A percentile compares a stretch with the other conserved stretches of the same genome.
These are phyloP conservation scores for Ceratobasidium theobromae DNA, from an alignment of 1,284 basidiomycete species.

Conservation along the genomic window DNA sequence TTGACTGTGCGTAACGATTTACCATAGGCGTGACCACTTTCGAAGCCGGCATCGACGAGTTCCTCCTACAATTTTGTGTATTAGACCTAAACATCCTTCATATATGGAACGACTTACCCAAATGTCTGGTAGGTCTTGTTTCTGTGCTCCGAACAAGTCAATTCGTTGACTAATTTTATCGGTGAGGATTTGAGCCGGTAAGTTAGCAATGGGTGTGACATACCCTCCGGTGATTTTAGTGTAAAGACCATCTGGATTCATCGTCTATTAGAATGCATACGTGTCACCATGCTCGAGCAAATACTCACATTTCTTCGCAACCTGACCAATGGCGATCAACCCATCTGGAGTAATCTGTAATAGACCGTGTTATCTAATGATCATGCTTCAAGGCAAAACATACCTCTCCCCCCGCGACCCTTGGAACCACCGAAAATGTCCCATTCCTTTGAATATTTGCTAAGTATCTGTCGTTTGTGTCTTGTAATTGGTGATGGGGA, in stretches of 20 bases:
- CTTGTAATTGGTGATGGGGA: constrained; percentile 67
- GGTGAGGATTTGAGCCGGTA: constrained; percentile 23
- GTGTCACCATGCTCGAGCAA: background rate
- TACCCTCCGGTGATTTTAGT: constrained; percentile 62
- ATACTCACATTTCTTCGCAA: constrained; percentile 64
- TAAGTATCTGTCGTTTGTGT: constrained; percentile 58
- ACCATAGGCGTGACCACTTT: constrained; percentile 77
- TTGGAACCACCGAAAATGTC: constrained; percentile 72
- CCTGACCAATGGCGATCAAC: constrained; percentile 66
- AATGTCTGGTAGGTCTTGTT: constrained; percentile 73
- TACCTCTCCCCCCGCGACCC: constrained; percentile 65
- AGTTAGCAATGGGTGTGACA: background rate
- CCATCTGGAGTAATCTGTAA: constrained; percentile 62
- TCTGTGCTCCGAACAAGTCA: constrained; percentile 73
- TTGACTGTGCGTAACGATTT: constrained; percentile 60
- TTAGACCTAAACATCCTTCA: background rate
- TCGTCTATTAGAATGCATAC: background rate
- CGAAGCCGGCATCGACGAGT: constrained; percentile 66
- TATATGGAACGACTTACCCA: constrained; percentile 50
- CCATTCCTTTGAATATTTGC: constrained; percentile 76
- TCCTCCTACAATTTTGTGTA: constrained; percentile 45
- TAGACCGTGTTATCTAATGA: background rate
- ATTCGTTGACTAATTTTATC: constrained; percentile 57
- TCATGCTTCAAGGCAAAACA: background rate
- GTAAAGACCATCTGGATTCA: constrained; percentile 53